Percentiles rank a stretch among this genome's conserved stretches.
Evolutionary conservation across 768 basidiomycete species (phyloP).

Genomic region (Lactarius akahatsu): DNA sequence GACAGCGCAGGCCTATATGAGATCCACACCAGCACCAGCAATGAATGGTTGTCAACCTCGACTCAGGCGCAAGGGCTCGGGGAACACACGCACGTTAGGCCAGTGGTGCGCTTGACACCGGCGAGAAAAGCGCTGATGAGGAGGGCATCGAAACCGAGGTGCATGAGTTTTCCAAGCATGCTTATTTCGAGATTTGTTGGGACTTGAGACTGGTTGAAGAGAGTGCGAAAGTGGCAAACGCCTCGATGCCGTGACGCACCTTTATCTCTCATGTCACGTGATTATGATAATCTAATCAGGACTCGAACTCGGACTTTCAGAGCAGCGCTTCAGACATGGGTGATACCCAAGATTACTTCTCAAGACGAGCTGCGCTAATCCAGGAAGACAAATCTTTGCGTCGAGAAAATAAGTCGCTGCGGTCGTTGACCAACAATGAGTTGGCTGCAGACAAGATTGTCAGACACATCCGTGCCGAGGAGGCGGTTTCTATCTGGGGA

Average conservation of each 20-base stretch:
- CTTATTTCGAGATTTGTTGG: too few relatives aligned
- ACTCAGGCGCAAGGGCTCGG: background rate
- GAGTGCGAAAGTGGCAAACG: background rate
- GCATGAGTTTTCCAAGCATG: conserved; percentile 72
- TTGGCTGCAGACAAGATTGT: conserved; percentile 55
- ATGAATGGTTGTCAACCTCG: background rate
- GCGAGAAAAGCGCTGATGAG: conserved; percentile 80
- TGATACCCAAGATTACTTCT: conserved; percentile 29
- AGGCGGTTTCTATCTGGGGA: conserved; percentile 60
- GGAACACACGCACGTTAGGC: conserved; percentile 67
- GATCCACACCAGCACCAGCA: too few relatives aligned
- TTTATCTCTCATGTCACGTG: background rate
- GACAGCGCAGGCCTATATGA: conserved; percentile 64
- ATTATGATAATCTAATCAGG: too few relatives aligned
- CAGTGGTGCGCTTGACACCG: conserved; percentile 80
- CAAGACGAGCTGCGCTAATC: conserved; percentile 33
- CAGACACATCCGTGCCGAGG: conserved; percentile 52
- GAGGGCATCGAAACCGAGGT: conserved; percentile 73
- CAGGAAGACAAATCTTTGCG: conserved; percentile 33
- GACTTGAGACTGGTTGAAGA: background rate
- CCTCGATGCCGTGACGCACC: background rate
- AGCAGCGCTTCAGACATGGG: background rate
- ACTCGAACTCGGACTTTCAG: too few relatives aligned
- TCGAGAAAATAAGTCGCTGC: conserved; percentile 29
- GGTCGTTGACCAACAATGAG: conserved; percentile 39